Conservation (phyloP, 768 basidiomycete species). For the Lyophyllum semitale region DNA sequence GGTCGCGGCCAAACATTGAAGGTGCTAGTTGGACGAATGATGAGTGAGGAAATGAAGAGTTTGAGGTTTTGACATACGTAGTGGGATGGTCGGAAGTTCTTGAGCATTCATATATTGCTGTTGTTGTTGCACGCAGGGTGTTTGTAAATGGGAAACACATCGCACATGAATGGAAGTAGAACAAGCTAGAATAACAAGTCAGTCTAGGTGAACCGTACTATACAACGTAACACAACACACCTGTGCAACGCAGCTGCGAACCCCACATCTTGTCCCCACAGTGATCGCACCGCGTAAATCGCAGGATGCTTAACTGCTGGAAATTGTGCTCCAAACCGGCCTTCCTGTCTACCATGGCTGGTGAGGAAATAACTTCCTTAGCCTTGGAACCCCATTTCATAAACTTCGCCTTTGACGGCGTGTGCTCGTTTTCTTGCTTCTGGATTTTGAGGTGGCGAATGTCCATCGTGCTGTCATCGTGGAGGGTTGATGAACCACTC, state of each 20-base stretch:
- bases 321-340: constrained; percentile 74
- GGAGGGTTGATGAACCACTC: constrained; percentile 44
- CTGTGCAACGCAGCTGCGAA: constrained; percentile 86
- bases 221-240: constrained; percentile 47
- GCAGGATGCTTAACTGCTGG: constrained; percentile 84
- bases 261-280: constrained; percentile 99
- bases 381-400: constrained; percentile 67
- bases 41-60: constrained; percentile 10
- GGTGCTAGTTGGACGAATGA: constrained; percentile 50
- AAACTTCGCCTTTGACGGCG: constrained; percentile 59
- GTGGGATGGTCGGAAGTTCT: constrained; percentile 32
- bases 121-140: constrained; percentile 66
- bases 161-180: constrained; percentile 86
- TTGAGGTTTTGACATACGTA: constrained; percentile 37
- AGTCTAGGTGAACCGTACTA: neutral
- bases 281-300: constrained; percentile 91
- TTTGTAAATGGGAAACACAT: constrained; percentile 70
- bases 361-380: constrained; percentile 43
- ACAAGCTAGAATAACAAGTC: constrained; percentile 55
- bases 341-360: constrained; percentile 35
- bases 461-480: constrained; percentile 49
- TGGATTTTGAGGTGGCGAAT: constrained; percentile 36
- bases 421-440: constrained; percentile 48
- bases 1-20: constrained; percentile 91
- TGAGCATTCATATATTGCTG: constrained; percentile 20